phyloP scores from a whole-genome alignment of 2,329 filamentous ascomycete genomes.

The Talaromyces sp. region DNA sequence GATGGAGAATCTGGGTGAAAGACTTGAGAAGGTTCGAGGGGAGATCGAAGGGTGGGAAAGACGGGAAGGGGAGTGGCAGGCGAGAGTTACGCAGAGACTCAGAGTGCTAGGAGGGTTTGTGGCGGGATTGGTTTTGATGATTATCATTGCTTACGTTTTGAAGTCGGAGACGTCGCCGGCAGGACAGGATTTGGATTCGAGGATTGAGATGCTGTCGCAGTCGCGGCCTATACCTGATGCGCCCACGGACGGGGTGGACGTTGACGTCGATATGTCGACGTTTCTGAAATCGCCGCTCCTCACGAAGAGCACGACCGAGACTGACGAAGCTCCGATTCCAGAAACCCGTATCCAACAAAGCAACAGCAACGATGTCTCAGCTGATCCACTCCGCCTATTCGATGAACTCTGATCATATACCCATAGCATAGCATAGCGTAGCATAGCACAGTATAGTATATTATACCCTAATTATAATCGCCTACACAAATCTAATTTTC shows the following conservation, averaged over 20 bases:
- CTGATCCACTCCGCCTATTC: constrained; percentile 15
- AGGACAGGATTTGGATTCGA: constrained; percentile 1
- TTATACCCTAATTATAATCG: background rate
- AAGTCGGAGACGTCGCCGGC: constrained; percentile 11
- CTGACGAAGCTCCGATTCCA: background rate
- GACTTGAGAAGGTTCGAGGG: constrained; percentile 37
- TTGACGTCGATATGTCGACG: constrained; percentile 2
- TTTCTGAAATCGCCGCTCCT: background rate
- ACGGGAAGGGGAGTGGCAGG: constrained; percentile 42
- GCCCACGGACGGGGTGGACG: background rate
- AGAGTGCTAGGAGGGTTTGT: constrained; percentile 38
- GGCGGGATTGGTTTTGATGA: constrained; percentile 26
- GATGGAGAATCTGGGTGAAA: constrained; percentile 35
- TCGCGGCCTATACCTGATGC: background rate
- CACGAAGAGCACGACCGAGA: background rate
- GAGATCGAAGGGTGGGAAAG: constrained; percentile 43
- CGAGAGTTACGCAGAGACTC: constrained; percentile 35
- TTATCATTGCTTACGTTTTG: constrained; percentile 28
- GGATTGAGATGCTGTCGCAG: background rate
- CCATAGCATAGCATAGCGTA: background rate
- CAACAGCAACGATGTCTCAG: background rate
- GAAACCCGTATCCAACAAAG: background rate
- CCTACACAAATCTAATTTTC: background rate
- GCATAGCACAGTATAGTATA: background rate
- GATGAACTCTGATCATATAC: constrained; percentile 17